Conservation (phyloP, 129 eudicot species). For the Chrysanthemum seticuspe region DNA sequence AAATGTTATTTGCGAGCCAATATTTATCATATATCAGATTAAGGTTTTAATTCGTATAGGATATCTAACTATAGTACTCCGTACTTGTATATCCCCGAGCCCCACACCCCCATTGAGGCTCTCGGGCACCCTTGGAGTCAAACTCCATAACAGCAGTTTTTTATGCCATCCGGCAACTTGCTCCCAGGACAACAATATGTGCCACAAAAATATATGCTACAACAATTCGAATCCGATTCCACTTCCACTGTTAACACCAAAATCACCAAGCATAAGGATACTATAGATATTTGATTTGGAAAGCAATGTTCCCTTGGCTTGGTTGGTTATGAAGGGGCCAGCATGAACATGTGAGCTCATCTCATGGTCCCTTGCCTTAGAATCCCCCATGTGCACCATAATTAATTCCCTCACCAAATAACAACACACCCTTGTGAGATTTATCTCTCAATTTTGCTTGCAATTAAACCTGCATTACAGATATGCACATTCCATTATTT, state of each 20-base stretch:
- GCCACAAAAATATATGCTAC: too few species aligned
- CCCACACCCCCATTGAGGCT: too few species aligned
- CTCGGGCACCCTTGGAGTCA: too few species aligned
- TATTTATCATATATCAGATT: too few species aligned
- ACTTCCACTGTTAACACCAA: background rate
- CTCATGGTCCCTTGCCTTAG: slow-evolving; percentile 33
- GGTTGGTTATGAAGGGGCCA: slow-evolving; percentile 37
- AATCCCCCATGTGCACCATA: slow-evolving; percentile 41
- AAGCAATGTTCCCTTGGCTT: slow-evolving; percentile 25
- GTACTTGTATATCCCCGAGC: too few species aligned
- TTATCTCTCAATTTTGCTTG: slow-evolving; percentile 9
- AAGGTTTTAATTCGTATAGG: too few species aligned
- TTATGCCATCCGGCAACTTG: too few species aligned
- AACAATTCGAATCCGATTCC: too few species aligned
- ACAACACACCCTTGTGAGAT: slow-evolving; percentile 20
- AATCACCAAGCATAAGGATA: slow-evolving; percentile 16
- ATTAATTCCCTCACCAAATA: slow-evolving; percentile 39
- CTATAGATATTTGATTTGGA: slow-evolving; percentile 11
- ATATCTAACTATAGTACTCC: too few species aligned
- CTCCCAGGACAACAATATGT: too few species aligned
- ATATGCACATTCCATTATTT: slow-evolving; percentile 33
- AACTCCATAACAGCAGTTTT: too few species aligned
- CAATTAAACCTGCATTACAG: slow-evolving; percentile 34
- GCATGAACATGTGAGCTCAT: slow-evolving; percentile 39
- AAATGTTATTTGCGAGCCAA: too few species aligned